phyloP scores from a whole-genome alignment of 2,329 filamentous ascomycete genomes.

The Colletotrichum melonis region DNA sequence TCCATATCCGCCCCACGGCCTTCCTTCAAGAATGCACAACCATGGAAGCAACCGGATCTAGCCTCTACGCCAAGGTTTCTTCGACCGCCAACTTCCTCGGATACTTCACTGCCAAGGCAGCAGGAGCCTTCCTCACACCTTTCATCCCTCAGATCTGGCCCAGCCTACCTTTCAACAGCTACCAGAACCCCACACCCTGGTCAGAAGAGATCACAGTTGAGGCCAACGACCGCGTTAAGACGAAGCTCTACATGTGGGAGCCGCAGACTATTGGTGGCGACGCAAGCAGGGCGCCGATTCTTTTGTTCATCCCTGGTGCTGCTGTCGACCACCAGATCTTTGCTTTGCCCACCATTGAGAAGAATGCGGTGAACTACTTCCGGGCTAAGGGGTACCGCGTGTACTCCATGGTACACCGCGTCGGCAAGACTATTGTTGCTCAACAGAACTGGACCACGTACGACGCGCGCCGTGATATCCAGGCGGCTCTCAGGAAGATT shows the following conservation, averaged over 20 bases:
- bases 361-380: conserved; percentile 73
- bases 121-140: conserved; percentile 64
- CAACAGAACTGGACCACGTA: conserved; percentile 67
- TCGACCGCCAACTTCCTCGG: conserved; percentile 64
- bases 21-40: conserved; percentile 67
- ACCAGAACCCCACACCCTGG: conserved; percentile 61
- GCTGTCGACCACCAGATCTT: conserved; percentile 73
- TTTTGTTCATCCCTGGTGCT: conserved; percentile 72
- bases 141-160: conserved; percentile 67
- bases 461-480: conserved; percentile 69
- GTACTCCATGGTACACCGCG: conserved; percentile 69
- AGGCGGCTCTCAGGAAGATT: conserved; percentile 65
- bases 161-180: conserved; percentile 56
- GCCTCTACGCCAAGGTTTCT: conserved; percentile 54
- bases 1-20: conserved; percentile 64
- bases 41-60: conserved; percentile 60
- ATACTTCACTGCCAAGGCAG: conserved; percentile 65
- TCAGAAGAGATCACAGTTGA: conserved; percentile 55
- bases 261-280: conserved; percentile 50
- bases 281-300: conserved; percentile 51
- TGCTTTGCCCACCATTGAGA: conserved; percentile 69
- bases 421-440: conserved; percentile 62
- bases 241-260: conserved; percentile 68
- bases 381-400: conserved; percentile 69
- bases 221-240: conserved; percentile 63